Base-by-base conservation (phyloP, 495 filamentous ascomycete species). In the Alectoria sarmentosa region DNA sequence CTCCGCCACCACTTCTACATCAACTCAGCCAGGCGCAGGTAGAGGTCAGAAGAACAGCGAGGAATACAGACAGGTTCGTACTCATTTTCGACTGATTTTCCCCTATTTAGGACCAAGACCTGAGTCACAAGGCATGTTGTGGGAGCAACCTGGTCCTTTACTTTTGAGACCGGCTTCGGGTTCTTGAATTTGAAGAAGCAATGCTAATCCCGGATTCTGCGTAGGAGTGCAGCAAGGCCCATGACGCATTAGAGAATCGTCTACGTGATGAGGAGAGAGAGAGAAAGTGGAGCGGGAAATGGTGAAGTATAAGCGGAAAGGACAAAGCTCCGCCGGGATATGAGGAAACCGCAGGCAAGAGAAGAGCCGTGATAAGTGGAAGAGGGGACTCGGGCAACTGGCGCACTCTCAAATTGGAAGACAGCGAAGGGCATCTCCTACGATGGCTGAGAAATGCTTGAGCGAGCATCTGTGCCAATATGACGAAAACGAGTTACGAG, bases 261-360 rank as follows among this genome's bases (percentile, higher is more conserved):
- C 23, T 69, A 13, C 63, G 67, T 19, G 67, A 69, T 58, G 64
- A 69, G 42, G 67, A 69, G 63, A 57, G 67, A 55, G 63, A 65
- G 42, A 65, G 26, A 23, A 65, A 65, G 34, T 65, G 63, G 63
- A 65, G 30, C 21, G 63, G 63, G 17, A 65, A 30, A 15, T 65
- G 63, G 63, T 65, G 41, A 59, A 10, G 17, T 30, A 26, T 15
- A 49, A 48, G 15, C 7, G 34, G 21, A 39, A 52, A 37, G 6
- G 11, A 21, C 1, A 28, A n/a, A 44, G 39, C 0, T 55, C 30
- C 30, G 52, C 52, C 17, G 7, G 28, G 0, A 6, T 49, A 8
- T 52, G 14, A 54, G 15, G 14, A 52, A 62, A 54, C 5, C 15
- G 34, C 15, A 30, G 36, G 32, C 44, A 15, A 34, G 58, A 39